Conservation (phyloP, 495 filamentous ascomycete species). For the Rhypophila decipiens region DNA sequence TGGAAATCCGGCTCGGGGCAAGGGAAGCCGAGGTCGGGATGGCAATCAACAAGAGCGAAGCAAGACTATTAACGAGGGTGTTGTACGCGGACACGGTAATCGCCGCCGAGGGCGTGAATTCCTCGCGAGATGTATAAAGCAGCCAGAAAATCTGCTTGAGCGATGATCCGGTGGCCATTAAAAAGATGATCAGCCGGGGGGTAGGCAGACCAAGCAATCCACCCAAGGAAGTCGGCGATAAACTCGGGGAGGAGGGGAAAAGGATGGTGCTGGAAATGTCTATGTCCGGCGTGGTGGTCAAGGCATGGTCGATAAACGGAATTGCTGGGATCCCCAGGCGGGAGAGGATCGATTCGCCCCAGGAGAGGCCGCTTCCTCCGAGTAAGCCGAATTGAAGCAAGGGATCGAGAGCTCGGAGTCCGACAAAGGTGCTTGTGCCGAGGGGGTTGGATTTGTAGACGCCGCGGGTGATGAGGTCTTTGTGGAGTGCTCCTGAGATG, state of each 20-base stretch:
- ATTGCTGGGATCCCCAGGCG: constrained; percentile 2
- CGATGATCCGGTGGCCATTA: constrained; percentile 42
- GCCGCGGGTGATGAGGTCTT: constrained; percentile 29
- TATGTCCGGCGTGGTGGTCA: constrained; percentile 7
- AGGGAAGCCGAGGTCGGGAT: constrained; percentile 31
- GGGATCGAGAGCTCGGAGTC: constrained; percentile 50
- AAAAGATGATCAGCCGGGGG: constrained; percentile 34
- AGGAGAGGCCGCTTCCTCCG: constrained; percentile 15
- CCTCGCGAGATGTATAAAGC: constrained; percentile 32
- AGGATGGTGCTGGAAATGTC: neutral
- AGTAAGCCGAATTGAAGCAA: constrained; percentile 51
- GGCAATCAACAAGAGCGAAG: constrained; percentile 39
- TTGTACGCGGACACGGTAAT: constrained; percentile 36
- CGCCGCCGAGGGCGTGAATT: constrained; percentile 33
- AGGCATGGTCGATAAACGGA: too few species aligned
- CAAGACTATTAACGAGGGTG: constrained; percentile 39
- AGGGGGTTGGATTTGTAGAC: constrained; percentile 35
- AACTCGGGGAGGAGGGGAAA: neutral
- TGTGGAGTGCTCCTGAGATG: too few species aligned
- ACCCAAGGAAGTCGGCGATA: neutral
- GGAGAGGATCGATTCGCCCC: constrained; percentile 19
- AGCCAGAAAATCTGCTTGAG: constrained; percentile 49
- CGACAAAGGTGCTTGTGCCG: constrained; percentile 50
- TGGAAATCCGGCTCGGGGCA: constrained; percentile 8
- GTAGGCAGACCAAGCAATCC: constrained; percentile 16